These are phyloP conservation scores for Cryphonectria radicalis DNA, from an alignment of 2,329 filamentous ascomycete genomes.

Conservation along the genomic window DNA sequence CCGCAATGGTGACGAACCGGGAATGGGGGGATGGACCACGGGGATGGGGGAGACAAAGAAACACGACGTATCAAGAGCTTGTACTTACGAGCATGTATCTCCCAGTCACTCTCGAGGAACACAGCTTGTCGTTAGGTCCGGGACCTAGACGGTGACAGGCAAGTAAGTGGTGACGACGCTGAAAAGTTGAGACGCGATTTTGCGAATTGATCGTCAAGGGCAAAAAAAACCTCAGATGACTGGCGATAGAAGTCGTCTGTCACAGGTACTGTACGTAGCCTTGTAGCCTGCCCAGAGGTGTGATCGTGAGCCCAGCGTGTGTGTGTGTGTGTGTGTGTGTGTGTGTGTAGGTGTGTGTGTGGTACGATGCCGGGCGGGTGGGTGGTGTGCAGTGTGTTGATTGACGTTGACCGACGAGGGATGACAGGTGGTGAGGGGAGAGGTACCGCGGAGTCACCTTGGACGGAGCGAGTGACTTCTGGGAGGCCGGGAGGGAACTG, in stretches of 20 bases:
- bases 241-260: background rate
- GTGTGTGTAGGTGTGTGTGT: background rate
- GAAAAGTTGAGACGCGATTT: background rate
- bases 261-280: constrained; percentile 1
- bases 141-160: background rate
- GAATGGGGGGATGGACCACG: background rate
- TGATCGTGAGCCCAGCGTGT: background rate
- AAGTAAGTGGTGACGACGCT: background rate
- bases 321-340: background rate
- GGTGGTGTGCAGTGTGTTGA: background rate
- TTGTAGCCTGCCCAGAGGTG: background rate
- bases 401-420: background rate
- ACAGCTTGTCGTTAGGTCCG: background rate
- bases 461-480: constrained; percentile 3
- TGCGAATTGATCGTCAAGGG: background rate
- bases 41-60: background rate
- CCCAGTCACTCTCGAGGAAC: background rate
- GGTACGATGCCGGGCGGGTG: background rate
- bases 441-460: constrained; percentile 5
- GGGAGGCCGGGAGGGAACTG: background rate
- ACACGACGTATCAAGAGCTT: background rate
- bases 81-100: constrained; percentile 19
- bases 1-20: constrained; percentile 4
- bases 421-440: constrained; percentile 1
- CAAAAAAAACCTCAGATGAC: background rate